Conservation (phyloP, 768 basidiomycete genomes). For the Hysterangium stoloniferum region DNA sequence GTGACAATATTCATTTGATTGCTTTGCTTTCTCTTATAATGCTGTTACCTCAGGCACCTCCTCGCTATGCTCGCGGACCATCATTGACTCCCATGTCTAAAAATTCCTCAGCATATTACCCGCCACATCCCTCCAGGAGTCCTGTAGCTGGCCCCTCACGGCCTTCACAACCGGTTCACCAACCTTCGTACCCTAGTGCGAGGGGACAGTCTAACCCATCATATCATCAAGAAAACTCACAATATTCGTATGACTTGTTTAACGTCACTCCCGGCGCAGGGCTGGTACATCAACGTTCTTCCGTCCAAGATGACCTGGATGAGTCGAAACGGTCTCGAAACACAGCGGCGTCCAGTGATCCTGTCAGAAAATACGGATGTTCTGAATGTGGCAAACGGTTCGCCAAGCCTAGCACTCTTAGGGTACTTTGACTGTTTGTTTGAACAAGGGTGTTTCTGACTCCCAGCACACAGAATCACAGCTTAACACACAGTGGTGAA, state of each 20-base stretch:
- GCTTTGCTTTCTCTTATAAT: too few relatives aligned
- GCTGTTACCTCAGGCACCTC: too few relatives aligned
- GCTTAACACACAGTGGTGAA: neutral
- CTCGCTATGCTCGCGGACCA: neutral
- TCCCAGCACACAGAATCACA: neutral
- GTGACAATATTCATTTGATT: too few relatives aligned
- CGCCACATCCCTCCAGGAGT: neutral
- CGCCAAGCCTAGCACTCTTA: conserved; percentile 1
- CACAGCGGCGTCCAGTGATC: neutral
- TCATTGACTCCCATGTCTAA: neutral
- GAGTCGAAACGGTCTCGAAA: neutral
- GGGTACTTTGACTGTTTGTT: neutral
- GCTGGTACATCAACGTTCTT: conserved; percentile 2
- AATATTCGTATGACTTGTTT: conserved; percentile 3
- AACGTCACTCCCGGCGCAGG: neutral
- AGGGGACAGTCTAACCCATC: too few relatives aligned
- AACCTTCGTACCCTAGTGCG: neutral
- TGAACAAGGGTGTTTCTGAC: neutral
- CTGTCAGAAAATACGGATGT: neutral
- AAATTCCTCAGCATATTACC: too few relatives aligned
- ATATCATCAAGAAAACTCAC: too few relatives aligned
- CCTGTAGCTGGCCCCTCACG: neutral
- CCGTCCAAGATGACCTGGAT: conserved; percentile 1
- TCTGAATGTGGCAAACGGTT: conserved; percentile 6
- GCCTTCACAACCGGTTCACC: neutral